Evolutionary conservation across 805 yeast species (phyloP), one percentile per base, ranked within the genome.

Genomic region (Suhomyces emberorum): DNA sequence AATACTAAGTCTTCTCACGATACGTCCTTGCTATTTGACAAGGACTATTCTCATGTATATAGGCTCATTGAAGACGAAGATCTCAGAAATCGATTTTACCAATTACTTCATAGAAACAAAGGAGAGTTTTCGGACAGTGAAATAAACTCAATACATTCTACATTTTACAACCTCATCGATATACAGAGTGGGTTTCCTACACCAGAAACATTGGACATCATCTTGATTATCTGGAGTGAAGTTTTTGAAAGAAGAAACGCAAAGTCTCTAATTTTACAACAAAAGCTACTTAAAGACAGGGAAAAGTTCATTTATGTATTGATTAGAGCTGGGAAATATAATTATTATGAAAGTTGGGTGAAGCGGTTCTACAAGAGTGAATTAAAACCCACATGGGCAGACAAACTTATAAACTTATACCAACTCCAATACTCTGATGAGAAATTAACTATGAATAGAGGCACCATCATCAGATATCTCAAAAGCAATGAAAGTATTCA

Each of bases 261-360:
- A 20, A 7, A 20, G 9, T 20, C 22, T 7, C n/a, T n/a, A n/a
- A n/a, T n/a, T n/a, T n/a, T n/a, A n/a, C 22, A 20, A 7, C 22
- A 20, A 20, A 15, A 23, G 6, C 35, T 62, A 14, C 30, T 56
- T 8, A 22, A 34, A 3, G 38, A 49, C 19, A 52, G 52, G 38
- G 52, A 52, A 22, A 38, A 35, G 3, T 37, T 64, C 25, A 42
- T 52, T 12, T 60, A 61, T 30, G 33, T 51, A n/a, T 38, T 59
- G 38, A 54, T 62, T 35, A 62, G 62, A 34, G 43, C 49, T 7
- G 48, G 51, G 24, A 51, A 51, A 21, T 60, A 48, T 39, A 35
- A 40, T 7, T 27, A 51, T 4, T 63, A 63, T 39, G 41, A 37
- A 28, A 21, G 23, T 6, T 16, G 44, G 11, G 42, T 59, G 11